A percentile compares a stretch with the other conserved stretches of the same genome.
These are phyloP conservation scores for Dothistroma pini DNA, from an alignment of 2,329 filamentous ascomycete genomes.

Conservation along the genomic window DNA sequence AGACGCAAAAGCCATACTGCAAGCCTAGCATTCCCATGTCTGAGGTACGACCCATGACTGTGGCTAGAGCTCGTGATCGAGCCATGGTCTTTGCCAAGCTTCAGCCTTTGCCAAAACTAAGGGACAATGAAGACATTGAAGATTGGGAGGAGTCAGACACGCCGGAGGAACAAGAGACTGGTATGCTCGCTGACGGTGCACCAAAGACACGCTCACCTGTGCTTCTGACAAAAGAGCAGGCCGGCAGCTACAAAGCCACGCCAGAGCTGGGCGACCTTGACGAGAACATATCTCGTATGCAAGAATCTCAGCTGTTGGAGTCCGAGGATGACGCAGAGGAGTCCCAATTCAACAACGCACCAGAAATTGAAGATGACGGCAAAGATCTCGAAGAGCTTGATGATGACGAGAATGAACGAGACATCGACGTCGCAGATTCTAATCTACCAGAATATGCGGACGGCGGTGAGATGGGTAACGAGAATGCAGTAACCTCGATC, in stretches of 20 bases:
- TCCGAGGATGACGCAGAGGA: conserved; percentile 5
- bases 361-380: conserved; percentile 4
- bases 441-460: background rate
- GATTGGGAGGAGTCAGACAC: conserved; percentile 2
- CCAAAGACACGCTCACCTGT: background rate
- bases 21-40: conserved; percentile 20
- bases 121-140: conserved; percentile 8
- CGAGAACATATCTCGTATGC: background rate
- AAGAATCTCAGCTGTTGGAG: background rate
- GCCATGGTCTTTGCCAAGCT: conserved; percentile 27
- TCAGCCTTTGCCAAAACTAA: conserved; percentile 13
- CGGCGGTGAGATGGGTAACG: background rate
- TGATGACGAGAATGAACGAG: background rate
- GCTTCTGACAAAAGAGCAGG: background rate
- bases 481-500: background rate
- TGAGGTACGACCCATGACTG: conserved; percentile 24
- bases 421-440: background rate
- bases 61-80: conserved; percentile 22
- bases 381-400: background rate
- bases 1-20: conserved; percentile 26
- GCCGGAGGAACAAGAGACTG: background rate
- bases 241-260: background rate
- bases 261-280: background rate
- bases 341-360: background rate
- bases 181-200: background rate